Base-by-base conservation (phyloP, 1,284 basidiomycete genomes). In the Cerrena zonata region DNA sequence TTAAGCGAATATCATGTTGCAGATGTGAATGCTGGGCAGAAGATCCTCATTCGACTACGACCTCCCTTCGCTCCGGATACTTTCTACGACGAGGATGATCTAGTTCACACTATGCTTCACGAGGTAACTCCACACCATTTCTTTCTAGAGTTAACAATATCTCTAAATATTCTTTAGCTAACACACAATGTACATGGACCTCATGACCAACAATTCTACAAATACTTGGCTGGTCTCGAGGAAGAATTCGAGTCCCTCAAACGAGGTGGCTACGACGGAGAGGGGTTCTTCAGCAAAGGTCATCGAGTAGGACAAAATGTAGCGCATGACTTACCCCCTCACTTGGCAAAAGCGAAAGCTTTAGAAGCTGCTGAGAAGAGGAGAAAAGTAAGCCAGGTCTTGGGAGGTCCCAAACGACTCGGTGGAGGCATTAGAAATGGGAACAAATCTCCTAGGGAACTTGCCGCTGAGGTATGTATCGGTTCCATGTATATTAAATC, bases 131-230 rank as follows among this genome's bases (percentile, higher is more conserved):
- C 30, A 22, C 13, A 40, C 4, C 4, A 26, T 19, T 39, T 22
- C 45, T 30, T 36, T 37, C 19, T 26, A 26, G 11, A 27, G 22
- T 37, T 43, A 27, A 52, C 34, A 10, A 36, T 36, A 25, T 19
- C 19, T 34, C 36, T 27, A 45, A n/a, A 39, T 34, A 26, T 23
- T 37, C 11, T 13, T 25, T 53, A 91, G 86, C 82, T 94, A 27
- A 88, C 91, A 0, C 92, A 94, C 64, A 94, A 91, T 61, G 81
- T 87, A 4, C 88, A 91, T 62, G 89, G 89, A 1, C 86, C 90
- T 2, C 92, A 94, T 60, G 88, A 94, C 58, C 84, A 89, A 23
- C 77, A 78, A 49, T 89, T 88, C 63, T 92, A 93, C 73, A 87
- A 86, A 55, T 81, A 85, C 52, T 78, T 94, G 1, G 75, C 79